A percentile compares a stretch with the other conserved stretches of the same genome.
These are phyloP conservation scores for Globisporangium megalacanthum DNA, from an alignment of 352 stramenopile genomes.

Conservation along the genomic window DNA sequence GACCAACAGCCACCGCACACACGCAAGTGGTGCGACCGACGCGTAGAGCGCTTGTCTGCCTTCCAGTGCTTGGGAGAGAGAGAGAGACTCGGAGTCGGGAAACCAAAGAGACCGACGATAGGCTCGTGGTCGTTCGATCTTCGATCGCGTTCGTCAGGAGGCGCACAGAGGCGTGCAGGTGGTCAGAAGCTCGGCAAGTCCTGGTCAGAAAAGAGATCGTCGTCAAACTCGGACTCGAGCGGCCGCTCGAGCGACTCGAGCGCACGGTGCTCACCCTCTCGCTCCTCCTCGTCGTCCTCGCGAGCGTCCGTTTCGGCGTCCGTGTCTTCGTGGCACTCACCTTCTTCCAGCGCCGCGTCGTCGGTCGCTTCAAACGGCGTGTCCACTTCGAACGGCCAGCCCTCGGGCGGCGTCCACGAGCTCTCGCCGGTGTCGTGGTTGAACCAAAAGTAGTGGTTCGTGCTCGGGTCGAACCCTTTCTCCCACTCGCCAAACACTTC, in stretches of 20 bases:
- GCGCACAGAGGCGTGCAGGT: constrained; percentile 3
- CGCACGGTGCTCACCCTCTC: constrained; percentile 10
- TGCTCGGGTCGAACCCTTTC: constrained; percentile 75
- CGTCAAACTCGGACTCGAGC: constrained; percentile 41
- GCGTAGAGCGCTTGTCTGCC: not conserved
- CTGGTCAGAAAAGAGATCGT: constrained; percentile 41
- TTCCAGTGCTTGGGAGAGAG: not conserved
- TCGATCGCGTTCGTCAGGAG: not conserved
- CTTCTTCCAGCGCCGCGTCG: constrained; percentile 12
- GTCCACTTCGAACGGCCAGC: constrained; percentile 70
- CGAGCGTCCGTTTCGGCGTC: constrained; percentile 7
- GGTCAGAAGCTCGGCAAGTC: constrained; percentile 47
- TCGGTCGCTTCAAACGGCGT: constrained; percentile 49
- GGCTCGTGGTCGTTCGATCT: not conserved
- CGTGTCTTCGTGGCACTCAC: not conserved
- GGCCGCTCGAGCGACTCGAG: constrained; percentile 23
- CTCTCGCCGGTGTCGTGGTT: constrained; percentile 78
- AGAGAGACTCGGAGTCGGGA: not conserved
- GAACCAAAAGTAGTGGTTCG: constrained; percentile 88
- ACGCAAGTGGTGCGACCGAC: not conserved
- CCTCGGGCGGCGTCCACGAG: constrained; percentile 69
- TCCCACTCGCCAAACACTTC: constrained; percentile 82
- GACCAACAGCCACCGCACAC: constrained; percentile 6
- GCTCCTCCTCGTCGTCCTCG: constrained; percentile 14
- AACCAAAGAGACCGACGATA: not conserved